These are phyloP conservation scores for Conoideocrella luteorostrata DNA, from an alignment of 2,329 filamentous ascomycete species.

Conservation along the genomic window DNA sequence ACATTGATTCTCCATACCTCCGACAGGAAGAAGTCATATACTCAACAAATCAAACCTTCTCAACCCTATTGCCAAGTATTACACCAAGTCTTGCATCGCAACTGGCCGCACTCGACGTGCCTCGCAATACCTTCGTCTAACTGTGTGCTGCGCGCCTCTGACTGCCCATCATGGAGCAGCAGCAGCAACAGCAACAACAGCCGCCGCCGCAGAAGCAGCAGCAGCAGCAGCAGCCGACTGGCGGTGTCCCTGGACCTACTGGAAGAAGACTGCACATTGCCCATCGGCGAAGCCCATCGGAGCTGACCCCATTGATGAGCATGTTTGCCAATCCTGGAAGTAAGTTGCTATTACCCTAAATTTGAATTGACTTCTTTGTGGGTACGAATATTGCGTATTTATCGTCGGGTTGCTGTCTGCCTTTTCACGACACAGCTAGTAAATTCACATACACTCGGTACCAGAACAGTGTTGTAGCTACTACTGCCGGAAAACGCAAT, in stretches of 20 bases:
- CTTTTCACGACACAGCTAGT: no score
- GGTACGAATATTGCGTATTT: no score
- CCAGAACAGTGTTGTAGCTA: no score
- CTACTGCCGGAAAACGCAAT: no score
- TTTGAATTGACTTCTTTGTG: background rate
- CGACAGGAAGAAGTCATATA: background rate
- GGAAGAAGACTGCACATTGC: constrained; percentile 94
- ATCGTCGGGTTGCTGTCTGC: no score
- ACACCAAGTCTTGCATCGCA: background rate
- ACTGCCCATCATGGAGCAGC: constrained; percentile 53
- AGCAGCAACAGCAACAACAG: constrained; percentile 50
- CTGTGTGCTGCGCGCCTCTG: constrained; percentile 31
- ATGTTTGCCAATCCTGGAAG: constrained; percentile 64
- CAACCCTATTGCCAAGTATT: background rate
- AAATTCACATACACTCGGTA: no score
- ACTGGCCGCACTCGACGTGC: constrained; percentile 36
- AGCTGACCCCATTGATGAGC: constrained; percentile 97
- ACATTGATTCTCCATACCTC: background rate
- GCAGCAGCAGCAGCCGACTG: constrained; percentile 42
- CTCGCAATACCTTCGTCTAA: background rate
- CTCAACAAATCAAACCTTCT: no score
- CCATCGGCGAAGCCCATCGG: constrained; percentile 92
- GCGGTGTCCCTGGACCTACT: constrained; percentile 63
- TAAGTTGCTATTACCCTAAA: constrained; percentile 36
- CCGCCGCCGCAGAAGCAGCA: constrained; percentile 38